phyloP scores from a whole-genome alignment of 768 basidiomycete genomes.

The Mycena kentingensis region DNA sequence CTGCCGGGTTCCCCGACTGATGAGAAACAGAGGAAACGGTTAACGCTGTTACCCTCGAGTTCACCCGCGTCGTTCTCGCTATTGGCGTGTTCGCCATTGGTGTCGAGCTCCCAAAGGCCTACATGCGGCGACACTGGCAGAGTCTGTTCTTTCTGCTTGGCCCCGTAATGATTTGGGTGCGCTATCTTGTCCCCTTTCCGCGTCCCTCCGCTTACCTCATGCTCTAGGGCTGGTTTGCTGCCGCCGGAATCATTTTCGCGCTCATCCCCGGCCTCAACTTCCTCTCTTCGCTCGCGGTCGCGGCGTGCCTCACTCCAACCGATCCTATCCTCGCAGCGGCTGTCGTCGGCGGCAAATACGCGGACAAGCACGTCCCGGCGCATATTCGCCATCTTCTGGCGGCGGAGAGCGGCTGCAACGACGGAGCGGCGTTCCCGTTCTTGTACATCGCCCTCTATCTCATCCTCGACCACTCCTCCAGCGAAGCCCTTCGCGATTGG shows the following conservation, averaged over 20 bases:
- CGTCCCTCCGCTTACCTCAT: no score
- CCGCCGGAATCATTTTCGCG: conserved; percentile 87
- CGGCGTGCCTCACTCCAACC: conserved; percentile 91
- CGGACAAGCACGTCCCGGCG: conserved; percentile 93
- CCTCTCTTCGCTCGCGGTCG: conserved; percentile 85
- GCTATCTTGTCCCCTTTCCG: conserved; percentile 31
- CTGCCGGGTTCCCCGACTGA: no score
- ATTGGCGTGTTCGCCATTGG: conserved; percentile 99
- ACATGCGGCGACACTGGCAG: conserved; percentile 89
- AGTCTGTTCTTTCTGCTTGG: conserved; percentile 82
- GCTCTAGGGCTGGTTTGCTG: conserved; percentile 96
- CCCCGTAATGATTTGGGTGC: conserved; percentile 83
- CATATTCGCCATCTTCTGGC: conserved; percentile 68
- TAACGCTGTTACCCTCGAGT: conserved; percentile 87
- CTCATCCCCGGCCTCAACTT: conserved; percentile 89
- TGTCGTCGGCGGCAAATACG: conserved; percentile 94
- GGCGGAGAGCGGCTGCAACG: conserved; percentile 91
- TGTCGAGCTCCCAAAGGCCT: conserved; percentile 95
- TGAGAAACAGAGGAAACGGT: conserved; percentile 45
- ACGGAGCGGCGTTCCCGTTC: conserved; percentile 96
- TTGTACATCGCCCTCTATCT: conserved; percentile 89
- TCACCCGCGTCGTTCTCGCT: conserved; percentile 89
- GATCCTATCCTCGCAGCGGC: conserved; percentile 93
- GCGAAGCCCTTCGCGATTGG: conserved; percentile 82
- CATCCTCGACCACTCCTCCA: conserved; percentile 62